phyloP scores from a whole-genome alignment of 2,329 filamentous ascomycete species.

The Talaromyces sp. region DNA sequence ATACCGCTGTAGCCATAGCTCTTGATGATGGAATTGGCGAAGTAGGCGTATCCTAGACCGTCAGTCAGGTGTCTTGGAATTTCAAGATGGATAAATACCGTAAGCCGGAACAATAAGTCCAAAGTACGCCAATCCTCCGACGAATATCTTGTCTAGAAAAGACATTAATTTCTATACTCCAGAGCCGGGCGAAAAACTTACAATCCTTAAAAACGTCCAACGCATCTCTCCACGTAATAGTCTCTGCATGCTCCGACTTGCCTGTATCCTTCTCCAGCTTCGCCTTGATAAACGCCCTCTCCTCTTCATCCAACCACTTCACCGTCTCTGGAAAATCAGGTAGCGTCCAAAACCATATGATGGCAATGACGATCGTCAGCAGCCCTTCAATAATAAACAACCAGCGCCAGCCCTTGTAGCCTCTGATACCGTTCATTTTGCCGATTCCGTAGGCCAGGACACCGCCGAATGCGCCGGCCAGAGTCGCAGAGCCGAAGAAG shows the following conservation, averaged over 20 bases:
- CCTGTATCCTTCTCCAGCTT: constrained; percentile 69
- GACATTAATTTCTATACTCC: background rate
- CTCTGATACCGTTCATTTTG: constrained; percentile 53
- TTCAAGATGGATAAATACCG: constrained; percentile 35
- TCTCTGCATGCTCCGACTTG: constrained; percentile 60
- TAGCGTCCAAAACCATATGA: constrained; percentile 62
- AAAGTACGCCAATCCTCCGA: constrained; percentile 78
- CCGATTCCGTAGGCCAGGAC: constrained; percentile 59
- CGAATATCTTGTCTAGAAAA: constrained; percentile 57
- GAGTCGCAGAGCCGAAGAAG: constrained; percentile 75
- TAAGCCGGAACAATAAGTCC: constrained; percentile 75
- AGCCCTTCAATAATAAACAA: constrained; percentile 61
- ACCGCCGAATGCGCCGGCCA: constrained; percentile 62
- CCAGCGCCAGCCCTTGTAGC: constrained; percentile 58
- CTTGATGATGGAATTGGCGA: constrained; percentile 68
- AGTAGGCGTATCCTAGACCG: constrained; percentile 63
- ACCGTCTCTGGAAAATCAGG: constrained; percentile 72
- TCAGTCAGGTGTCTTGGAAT: background rate
- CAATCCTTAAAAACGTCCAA: constrained; percentile 65
- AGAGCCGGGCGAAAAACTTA: constrained; percentile 24
- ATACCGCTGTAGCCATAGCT: constrained; percentile 59
- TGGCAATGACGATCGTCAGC: constrained; percentile 59
- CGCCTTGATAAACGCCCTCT: constrained; percentile 63
- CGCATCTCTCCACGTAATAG: constrained; percentile 59
- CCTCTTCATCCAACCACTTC: constrained; percentile 69